Evolutionary conservation across 2,329 filamentous ascomycete species (phyloP).

Genomic region (Mariannaea sp.): DNA sequence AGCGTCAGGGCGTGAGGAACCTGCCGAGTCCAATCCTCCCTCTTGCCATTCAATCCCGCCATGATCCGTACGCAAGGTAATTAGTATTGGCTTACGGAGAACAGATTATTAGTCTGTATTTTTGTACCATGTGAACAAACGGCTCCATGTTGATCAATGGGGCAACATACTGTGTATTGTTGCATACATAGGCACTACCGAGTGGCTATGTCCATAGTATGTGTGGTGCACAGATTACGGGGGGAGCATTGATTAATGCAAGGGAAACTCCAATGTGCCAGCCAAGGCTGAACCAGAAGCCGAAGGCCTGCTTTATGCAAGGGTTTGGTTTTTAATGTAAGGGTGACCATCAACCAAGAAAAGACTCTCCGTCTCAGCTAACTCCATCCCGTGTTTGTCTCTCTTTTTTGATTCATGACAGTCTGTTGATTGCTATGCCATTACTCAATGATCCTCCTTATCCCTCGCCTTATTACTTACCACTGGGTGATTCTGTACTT

Average conservation of each 20-base stretch:
- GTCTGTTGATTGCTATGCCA: neutral
- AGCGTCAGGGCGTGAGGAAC: neutral
- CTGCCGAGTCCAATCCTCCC: neutral
- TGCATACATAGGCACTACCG: too few relatives aligned
- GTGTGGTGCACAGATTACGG: too few relatives aligned
- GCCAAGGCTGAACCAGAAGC: constrained; percentile 11
- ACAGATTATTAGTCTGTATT: too few relatives aligned
- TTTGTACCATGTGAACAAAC: too few relatives aligned
- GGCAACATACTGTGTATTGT: neutral
- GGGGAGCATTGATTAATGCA: too few relatives aligned
- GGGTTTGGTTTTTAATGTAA: constrained; percentile 20
- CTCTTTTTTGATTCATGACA: neutral
- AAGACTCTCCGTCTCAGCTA: neutral
- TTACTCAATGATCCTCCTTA: constrained; percentile 2
- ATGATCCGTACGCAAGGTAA: too few relatives aligned
- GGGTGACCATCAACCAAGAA: constrained; percentile 21
- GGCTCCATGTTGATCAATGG: neutral
- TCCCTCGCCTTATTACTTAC: too few relatives aligned
- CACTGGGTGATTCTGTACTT: too few relatives aligned
- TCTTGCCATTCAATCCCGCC: too few relatives aligned
- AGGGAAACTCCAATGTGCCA: constrained; percentile 6
- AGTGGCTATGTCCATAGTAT: too few relatives aligned
- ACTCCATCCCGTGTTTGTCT: constrained; percentile 1
- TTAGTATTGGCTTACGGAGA: too few relatives aligned
- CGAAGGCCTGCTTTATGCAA: constrained; percentile 4